These are phyloP conservation scores for Rhizopogon salebrosus DNA, from an alignment of 768 basidiomycete genomes.

Conservation along the genomic window DNA sequence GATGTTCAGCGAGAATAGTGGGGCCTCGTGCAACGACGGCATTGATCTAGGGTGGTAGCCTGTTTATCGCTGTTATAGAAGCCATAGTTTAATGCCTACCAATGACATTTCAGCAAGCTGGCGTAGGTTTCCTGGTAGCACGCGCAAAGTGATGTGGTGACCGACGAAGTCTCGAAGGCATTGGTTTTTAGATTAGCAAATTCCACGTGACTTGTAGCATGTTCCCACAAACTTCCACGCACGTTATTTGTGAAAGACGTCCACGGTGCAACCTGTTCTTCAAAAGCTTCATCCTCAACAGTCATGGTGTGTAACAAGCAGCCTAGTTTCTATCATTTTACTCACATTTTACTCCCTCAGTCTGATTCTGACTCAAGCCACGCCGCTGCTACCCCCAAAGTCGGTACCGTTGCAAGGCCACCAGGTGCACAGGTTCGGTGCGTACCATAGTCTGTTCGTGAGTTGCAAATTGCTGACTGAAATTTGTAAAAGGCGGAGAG, in stretches of 20 bases:
- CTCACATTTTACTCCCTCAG: constrained; percentile 27
- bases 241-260: neutral
- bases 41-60: constrained; percentile 51
- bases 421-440: constrained; percentile 82
- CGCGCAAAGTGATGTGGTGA: neutral
- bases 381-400: constrained; percentile 36
- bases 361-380: constrained; percentile 71
- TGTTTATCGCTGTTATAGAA: neutral
- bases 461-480: neutral
- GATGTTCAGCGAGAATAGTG: constrained; percentile 84
- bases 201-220: neutral
- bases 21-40: constrained; percentile 76
- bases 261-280: neutral
- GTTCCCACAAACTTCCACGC: neutral
- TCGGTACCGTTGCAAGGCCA: constrained; percentile 59
- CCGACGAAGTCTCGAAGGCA: neutral
- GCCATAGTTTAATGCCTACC: neutral
- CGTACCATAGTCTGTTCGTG: constrained; percentile 18
- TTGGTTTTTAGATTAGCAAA: neutral
- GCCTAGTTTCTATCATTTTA: neutral
- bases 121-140: neutral
- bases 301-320: neutral
- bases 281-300: neutral
- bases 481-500: constrained; percentile 54
- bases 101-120: neutral